A percentile compares a stretch with the other conserved stretches of the same genome.
phyloP scores from a whole-genome alignment of 768 basidiomycete species.

The Rhizopogon vulgaris region DNA sequence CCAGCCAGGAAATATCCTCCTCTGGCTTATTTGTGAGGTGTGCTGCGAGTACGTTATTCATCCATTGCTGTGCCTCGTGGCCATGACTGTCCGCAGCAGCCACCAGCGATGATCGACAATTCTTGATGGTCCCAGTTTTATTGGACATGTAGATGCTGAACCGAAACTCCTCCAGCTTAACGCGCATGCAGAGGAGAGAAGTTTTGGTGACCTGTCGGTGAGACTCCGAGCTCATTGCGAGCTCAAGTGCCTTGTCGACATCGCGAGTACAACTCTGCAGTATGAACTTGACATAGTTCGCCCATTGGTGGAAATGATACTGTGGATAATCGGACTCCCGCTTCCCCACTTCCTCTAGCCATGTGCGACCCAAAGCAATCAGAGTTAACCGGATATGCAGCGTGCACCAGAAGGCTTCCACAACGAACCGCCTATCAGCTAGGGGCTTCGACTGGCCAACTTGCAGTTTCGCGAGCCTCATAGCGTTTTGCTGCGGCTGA shows the following conservation, averaged over 20 bases:
- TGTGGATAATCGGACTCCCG: constrained; percentile 13
- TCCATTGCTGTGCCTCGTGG: constrained; percentile 3
- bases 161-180: constrained; percentile 43
- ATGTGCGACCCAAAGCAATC: constrained; percentile 34
- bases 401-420: constrained; percentile 55
- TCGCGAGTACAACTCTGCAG: constrained; percentile 42
- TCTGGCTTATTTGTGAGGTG: constrained; percentile 20
- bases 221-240: constrained; percentile 44
- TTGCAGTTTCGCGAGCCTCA: constrained; percentile 43
- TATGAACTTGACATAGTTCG: constrained; percentile 39
- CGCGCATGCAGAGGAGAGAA: constrained; percentile 36
- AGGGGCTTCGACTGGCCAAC: constrained; percentile 54
- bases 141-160: constrained; percentile 36
- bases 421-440: constrained; percentile 52
- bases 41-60: not conserved
- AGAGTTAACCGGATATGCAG: constrained; percentile 49
- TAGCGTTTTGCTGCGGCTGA: constrained; percentile 41
- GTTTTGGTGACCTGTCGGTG: constrained; percentile 48
- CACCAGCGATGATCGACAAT: constrained; percentile 17
- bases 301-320: constrained; percentile 34
- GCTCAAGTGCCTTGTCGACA: constrained; percentile 36
- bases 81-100: constrained; percentile 12
- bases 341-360: constrained; percentile 31
- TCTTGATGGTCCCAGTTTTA: constrained; percentile 11
- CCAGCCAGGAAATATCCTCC: constrained; percentile 34